Conservation (phyloP, 768 basidiomycete genomes). For the Trametes meyenii region DNA sequence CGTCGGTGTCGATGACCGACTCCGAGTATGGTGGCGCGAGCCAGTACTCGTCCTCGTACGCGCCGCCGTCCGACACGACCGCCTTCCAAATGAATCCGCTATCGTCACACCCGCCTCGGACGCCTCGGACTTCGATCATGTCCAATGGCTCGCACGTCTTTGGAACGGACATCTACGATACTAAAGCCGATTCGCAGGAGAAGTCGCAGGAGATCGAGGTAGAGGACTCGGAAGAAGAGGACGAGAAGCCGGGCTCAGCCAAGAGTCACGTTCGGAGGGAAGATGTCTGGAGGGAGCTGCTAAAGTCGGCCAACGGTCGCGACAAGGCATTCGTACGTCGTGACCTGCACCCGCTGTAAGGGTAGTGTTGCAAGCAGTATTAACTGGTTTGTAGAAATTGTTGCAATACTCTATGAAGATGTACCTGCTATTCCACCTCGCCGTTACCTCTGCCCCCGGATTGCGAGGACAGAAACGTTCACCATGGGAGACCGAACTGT, state of each 20-base stretch:
- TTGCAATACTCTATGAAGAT: conserved; percentile 82
- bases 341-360: not conserved
- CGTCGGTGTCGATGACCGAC: conserved; percentile 48
- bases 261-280: conserved; percentile 55
- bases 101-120: conserved; percentile 77
- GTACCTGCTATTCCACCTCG: conserved; percentile 70
- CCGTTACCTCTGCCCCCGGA: conserved; percentile 48
- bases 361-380: not conserved
- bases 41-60: conserved; percentile 63
- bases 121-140: conserved; percentile 59
- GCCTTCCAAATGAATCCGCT: conserved; percentile 84
- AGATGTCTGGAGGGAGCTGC: conserved; percentile 81
- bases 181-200: conserved; percentile 39
- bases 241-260: conserved; percentile 38
- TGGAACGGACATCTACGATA: conserved; percentile 47
- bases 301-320: conserved; percentile 75
- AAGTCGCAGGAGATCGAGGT: conserved; percentile 30
- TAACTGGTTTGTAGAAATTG: conserved; percentile 61
- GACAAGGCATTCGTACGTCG: conserved; percentile 82
- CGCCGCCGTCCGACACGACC: conserved; percentile 42
- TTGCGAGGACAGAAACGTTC: conserved; percentile 49
- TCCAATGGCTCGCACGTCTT: conserved; percentile 41
- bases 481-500: conserved; percentile 58
- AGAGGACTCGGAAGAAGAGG: conserved; percentile 35
- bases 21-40: conserved; percentile 31